A percentile compares a stretch with the other conserved stretches of the same genome.
phyloP scores from a whole-genome alignment of 495 filamentous ascomycete species.

The Arthonia radiata region DNA sequence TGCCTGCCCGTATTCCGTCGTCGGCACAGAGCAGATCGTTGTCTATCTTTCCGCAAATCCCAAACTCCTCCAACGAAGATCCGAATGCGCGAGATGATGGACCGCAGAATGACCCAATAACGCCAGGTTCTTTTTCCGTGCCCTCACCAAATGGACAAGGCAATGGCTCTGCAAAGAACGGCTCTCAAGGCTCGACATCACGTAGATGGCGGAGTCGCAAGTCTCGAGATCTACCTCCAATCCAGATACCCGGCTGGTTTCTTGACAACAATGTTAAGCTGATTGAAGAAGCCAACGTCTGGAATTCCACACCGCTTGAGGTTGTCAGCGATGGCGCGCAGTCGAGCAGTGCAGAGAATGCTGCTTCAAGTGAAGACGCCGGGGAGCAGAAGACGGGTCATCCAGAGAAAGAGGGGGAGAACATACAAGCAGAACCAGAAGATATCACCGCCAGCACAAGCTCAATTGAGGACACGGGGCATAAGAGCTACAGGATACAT shows the following conservation, averaged over 20 bases:
- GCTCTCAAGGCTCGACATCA: slow-evolving; percentile 14
- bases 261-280: slow-evolving; percentile 13
- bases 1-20: no score
- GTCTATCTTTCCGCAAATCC: no score
- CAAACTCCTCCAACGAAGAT: no score
- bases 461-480: slow-evolving; percentile 5
- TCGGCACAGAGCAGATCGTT: no score
- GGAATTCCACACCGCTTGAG: not conserved
- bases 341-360: not conserved
- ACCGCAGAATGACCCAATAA: no score
- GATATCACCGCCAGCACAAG: slow-evolving; percentile 3
- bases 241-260: slow-evolving; percentile 22
- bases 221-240: slow-evolving; percentile 16
- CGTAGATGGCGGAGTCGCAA: slow-evolving; percentile 15
- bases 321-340: not conserved
- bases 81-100: no score
- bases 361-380: not conserved
- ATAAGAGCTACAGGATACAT: slow-evolving; percentile 9
- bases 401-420: slow-evolving; percentile 2
- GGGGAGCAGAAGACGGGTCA: not conserved
- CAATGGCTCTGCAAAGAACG: no score
- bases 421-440: slow-evolving; percentile 1
- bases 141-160: no score
- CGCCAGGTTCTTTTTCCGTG: no score
- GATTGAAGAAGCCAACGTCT: slow-evolving; percentile 6